These are phyloP conservation scores for Ceratocystis cacaofunesta DNA, from an alignment of 2,329 filamentous ascomycete genomes.

Conservation along the genomic window DNA sequence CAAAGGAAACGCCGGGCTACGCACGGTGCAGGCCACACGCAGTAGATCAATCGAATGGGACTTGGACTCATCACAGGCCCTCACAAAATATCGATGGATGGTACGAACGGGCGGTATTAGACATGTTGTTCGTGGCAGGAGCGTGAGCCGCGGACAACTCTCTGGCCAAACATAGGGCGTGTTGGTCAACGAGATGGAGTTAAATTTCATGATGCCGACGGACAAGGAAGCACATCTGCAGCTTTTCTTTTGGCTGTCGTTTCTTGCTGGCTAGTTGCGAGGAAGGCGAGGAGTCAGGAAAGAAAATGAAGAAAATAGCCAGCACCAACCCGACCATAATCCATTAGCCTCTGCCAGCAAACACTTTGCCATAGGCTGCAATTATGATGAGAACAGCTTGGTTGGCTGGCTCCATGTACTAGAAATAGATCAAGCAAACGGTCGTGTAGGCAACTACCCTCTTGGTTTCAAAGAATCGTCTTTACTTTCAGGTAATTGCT, in stretches of 20 bases:
- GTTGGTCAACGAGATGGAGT: background rate
- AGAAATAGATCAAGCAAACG: too few species aligned
- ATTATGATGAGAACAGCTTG: background rate
- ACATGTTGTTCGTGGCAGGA: slow-evolving; percentile 2
- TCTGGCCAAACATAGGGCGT: background rate
- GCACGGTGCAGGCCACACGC: slow-evolving; percentile 9
- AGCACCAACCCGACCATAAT: too few species aligned
- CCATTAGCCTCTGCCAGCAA: background rate
- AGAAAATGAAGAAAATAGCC: background rate
- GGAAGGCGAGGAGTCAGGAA: background rate
- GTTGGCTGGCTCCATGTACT: background rate
- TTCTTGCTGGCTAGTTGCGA: background rate
- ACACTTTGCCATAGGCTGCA: background rate
- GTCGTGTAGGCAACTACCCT: background rate
- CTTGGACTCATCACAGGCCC: background rate
- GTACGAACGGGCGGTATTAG: slow-evolving; percentile 10
- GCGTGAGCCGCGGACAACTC: background rate
- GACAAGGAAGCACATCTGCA: background rate
- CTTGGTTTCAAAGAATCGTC: background rate
- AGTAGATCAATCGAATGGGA: background rate
- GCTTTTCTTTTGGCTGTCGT: background rate
- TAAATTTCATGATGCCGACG: background rate
- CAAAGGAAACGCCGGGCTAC: slow-evolving; percentile 12
- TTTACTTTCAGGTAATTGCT: background rate
- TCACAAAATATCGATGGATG: slow-evolving; percentile 8